A percentile compares a stretch with the other conserved stretches of the same genome.
These are phyloP conservation scores for Aspergillus costaricaensis DNA, from an alignment of 2,329 filamentous ascomycete genomes.

Conservation along the genomic window DNA sequence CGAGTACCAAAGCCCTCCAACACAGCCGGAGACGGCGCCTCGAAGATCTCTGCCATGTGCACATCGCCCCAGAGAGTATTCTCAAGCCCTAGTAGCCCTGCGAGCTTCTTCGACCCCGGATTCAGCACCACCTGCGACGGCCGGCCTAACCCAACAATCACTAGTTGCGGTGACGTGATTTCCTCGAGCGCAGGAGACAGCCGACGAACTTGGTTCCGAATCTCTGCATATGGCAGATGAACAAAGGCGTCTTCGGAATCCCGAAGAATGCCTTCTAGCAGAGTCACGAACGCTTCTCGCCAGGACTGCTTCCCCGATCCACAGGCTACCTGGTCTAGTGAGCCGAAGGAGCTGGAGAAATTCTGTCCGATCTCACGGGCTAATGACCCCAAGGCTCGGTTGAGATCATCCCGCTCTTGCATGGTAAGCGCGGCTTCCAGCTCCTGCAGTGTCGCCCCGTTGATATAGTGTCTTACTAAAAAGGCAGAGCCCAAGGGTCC, in stretches of 20 bases:
- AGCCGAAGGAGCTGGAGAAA: conserved; percentile 53
- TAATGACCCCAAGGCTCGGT: conserved; percentile 38
- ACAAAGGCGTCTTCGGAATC: conserved; percentile 62
- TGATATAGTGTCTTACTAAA: conserved; percentile 40
- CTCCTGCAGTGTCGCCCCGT: conserved; percentile 36
- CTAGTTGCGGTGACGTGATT: conserved; percentile 54
- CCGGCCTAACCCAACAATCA: conserved; percentile 52
- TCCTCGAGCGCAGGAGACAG: conserved; percentile 51
- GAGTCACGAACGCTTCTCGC: conserved; percentile 54
- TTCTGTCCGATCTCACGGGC: conserved; percentile 49
- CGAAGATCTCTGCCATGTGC: conserved; percentile 55
- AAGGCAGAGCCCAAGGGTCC: conserved; percentile 34
- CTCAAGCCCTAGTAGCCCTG: conserved; percentile 56
- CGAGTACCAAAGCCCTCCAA: conserved; percentile 39
- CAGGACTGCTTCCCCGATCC: conserved; percentile 53
- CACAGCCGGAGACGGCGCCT: conserved; percentile 36
- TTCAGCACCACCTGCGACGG: conserved; percentile 56
- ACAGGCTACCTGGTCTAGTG: conserved; percentile 49
- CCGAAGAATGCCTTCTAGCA: conserved; percentile 56
- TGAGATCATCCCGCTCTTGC: conserved; percentile 35
- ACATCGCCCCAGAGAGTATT: conserved; percentile 60
- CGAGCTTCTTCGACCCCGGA: conserved; percentile 49
- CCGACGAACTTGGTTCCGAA: conserved; percentile 52
- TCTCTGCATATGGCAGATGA: conserved; percentile 57
- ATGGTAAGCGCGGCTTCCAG: conserved; percentile 32